phyloP scores from a whole-genome alignment of 768 basidiomycete genomes.

The Boletellus emodensis region DNA sequence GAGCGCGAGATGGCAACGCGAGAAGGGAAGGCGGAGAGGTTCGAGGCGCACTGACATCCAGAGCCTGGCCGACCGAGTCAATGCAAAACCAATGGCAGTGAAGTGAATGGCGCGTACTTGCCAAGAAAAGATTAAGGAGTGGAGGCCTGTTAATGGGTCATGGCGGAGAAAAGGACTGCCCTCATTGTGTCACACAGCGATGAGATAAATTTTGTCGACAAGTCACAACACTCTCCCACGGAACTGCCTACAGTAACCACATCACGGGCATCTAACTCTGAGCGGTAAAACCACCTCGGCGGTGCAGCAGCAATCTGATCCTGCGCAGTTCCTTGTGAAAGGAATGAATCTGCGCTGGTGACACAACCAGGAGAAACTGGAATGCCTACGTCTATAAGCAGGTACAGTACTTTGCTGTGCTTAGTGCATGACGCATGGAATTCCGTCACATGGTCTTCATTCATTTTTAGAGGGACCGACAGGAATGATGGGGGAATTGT shows the following conservation, averaged over 20 bases:
- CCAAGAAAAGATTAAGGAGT: not conserved
- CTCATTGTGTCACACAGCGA: constrained; percentile 21
- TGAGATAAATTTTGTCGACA: constrained; percentile 5
- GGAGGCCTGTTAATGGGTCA: constrained; percentile 3
- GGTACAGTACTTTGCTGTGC: too few species aligned
- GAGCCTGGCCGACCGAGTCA: not conserved
- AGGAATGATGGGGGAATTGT: too few species aligned
- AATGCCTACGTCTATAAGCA: too few species aligned
- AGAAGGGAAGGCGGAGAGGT: not conserved
- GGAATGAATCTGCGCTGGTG: too few species aligned
- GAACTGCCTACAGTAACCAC: not conserved
- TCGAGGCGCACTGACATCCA: constrained; percentile 9
- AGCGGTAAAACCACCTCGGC: too few species aligned
- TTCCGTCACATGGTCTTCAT: too few species aligned
- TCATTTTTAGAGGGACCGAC: too few species aligned
- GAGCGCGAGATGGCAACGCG: not conserved
- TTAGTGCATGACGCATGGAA: too few species aligned
- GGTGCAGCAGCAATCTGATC: too few species aligned
- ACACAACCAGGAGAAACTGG: too few species aligned
- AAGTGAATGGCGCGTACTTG: not conserved
- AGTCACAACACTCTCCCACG: constrained; percentile 6
- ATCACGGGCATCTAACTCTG: too few species aligned
- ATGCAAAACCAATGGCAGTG: not conserved
- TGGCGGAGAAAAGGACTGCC: constrained; percentile 3
- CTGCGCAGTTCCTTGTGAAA: too few species aligned